Evolutionary conservation across 1,284 basidiomycete species (phyloP).

Genomic region (Irpex lacteus): DNA sequence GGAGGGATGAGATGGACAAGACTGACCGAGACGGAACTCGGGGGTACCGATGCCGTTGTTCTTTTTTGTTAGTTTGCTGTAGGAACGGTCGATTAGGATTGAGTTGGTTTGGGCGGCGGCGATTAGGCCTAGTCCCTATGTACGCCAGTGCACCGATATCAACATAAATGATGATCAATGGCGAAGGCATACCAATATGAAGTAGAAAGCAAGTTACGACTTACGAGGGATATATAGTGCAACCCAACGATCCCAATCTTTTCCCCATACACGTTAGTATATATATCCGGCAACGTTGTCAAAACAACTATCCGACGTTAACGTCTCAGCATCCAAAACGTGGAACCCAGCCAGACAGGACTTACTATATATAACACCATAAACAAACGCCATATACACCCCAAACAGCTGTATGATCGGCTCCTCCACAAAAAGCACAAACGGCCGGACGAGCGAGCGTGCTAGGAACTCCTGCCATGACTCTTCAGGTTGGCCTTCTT

Average conservation of each 20-base stretch:
- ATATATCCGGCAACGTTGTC: slow-evolving; percentile 64
- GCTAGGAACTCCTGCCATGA: slow-evolving; percentile 39
- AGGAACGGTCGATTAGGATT: slow-evolving; percentile 50
- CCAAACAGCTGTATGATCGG: slow-evolving; percentile 46
- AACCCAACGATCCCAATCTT: slow-evolving; percentile 51
- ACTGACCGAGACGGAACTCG: slow-evolving; percentile 41
- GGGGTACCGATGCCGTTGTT: slow-evolving; percentile 56
- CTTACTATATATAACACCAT: slow-evolving; percentile 55
- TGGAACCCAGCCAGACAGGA: too few relatives aligned
- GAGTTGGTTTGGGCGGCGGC: slow-evolving; percentile 57
- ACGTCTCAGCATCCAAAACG: too few relatives aligned
- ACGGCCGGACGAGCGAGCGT: slow-evolving; percentile 43
- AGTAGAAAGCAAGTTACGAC: too few relatives aligned
- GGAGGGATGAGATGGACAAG: too few relatives aligned
- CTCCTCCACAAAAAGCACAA: slow-evolving; percentile 44
- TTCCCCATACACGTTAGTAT: slow-evolving; percentile 47
- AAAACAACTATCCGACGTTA: slow-evolving; percentile 56
- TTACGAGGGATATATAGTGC: slow-evolving; percentile 59
- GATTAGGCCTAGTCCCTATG: slow-evolving; percentile 34
- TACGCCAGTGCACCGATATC: slow-evolving; percentile 29
- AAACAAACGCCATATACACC: slow-evolving; percentile 47
- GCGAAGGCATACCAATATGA: too few relatives aligned
- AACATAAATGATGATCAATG: not conserved
- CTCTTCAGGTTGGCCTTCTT: slow-evolving; percentile 22
- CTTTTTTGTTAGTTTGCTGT: slow-evolving; percentile 43